Base-by-base conservation (phyloP, 179 eudicot genomes). In the Sideroxylon spinosum region DNA sequence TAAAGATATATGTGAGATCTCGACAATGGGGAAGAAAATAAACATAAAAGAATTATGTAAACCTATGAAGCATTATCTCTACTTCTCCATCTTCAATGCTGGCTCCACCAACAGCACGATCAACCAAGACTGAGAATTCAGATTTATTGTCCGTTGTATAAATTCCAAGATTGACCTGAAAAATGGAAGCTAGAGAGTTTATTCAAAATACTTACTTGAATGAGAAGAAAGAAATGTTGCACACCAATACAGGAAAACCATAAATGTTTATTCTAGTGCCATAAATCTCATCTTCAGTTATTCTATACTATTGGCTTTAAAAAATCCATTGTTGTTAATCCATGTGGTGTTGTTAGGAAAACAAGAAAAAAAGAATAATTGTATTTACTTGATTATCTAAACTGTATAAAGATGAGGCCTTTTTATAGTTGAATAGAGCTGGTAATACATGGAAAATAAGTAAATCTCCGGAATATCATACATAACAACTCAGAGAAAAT, bases 11-110 rank as follows among this genome's bases (percentile, higher is more conserved):
- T 1, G 26, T 46, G 56, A 68, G 25, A 14, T 68, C 55, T 69
- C 26, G 60, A 44, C 46, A 12, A 11, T 4, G 23, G 20, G 19
- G 37, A 48, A 7, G 22, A 81, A 56, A 22, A 28, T 44, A 25
- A 59, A 59, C 9, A 13, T 1, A 26, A 53, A 65, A 23, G 9
- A 63, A 9, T 76, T 64, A 16, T 70, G 64, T 50, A 75, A 76
- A 91, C 98, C 98, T 91, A 71, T 93, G 98, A 74, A 95, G 91
- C 98, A 95, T 93, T 48, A 95, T 79, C 80, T 95, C 98, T 64
- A 95, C 78, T 89, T 93, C 86, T 78, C 98, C 98, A 81, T 93
- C 97, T 20, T 79, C 22, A 71, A 93, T 85, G 85, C 98, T 95
- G 80, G 91, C 80, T 80, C 97, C 98, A 80, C 98, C 98, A 26